These are phyloP conservation scores for Puccinia brachypodii DNA, from an alignment of 1,284 basidiomycete genomes.

Conservation along the genomic window DNA sequence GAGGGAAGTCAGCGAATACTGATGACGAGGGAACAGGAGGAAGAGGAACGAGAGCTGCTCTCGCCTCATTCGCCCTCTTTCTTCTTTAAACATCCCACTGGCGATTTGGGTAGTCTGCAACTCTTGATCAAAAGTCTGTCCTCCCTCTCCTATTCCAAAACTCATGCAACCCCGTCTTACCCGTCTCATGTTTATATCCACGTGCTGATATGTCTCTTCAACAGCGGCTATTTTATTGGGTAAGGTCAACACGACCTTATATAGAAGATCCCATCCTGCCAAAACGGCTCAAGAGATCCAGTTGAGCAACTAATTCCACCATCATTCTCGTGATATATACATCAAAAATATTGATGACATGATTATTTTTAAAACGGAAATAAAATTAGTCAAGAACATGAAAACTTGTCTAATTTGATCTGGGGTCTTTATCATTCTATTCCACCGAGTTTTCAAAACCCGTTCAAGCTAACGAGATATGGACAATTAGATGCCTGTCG, in stretches of 20 bases:
- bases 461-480: conserved; percentile 18
- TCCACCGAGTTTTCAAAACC: conserved; percentile 9
- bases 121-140: conserved; percentile 31
- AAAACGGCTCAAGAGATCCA: conserved; percentile 5
- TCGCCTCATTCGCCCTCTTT: neutral
- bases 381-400: conserved; percentile 16
- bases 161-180: neutral
- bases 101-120: conserved; percentile 21
- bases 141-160: neutral
- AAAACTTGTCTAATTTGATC: conserved; percentile 11
- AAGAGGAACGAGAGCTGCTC: neutral
- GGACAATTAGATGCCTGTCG: conserved; percentile 31
- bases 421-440: conserved; percentile 27
- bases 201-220: no score
- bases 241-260: conserved; percentile 32
- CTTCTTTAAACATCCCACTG: conserved; percentile 29
- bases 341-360: no score
- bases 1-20: neutral
- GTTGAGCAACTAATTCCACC: conserved; percentile 28
- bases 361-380: no score
- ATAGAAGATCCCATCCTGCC: conserved; percentile 38
- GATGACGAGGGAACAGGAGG: neutral
- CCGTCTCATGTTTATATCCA: no score
- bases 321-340: no score
- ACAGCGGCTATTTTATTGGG: conserved; percentile 28